Base-by-base conservation (phyloP, 352 stramenopile species). In the Phytophthora citrophthora region DNA sequence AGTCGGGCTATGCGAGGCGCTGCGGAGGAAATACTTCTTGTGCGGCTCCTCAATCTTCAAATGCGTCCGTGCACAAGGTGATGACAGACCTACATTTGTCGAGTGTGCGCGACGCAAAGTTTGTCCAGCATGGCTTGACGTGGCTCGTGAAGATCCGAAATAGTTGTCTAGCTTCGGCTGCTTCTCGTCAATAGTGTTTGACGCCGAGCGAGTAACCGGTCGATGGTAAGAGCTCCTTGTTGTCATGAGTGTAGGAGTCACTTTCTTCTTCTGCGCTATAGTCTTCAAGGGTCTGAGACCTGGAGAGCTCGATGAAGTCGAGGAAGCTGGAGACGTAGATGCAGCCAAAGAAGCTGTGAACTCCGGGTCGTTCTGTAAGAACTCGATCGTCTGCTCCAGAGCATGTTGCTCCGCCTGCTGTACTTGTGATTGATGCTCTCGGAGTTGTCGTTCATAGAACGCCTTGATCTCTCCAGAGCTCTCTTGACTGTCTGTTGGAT, bases 321-420 rank as follows among this genome's bases (percentile, higher is more conserved):
- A 65, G 6, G 70, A 77, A 4, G 40, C 20, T n/a, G 63, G 56
- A 54, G 54, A 45, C 23, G 51, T 52, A 16, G 64, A 61, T 18
- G 54, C 56, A 27, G 50, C 32, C 16, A 74, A 36, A 1, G 65
- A 74, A 12, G 73, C 73, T 12, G 68, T 64, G 38, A 79, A 83
- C 50, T 85, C 76, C 2, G 71, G 64, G 55, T 87, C 78, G 11
- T 79, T 73, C 50, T 83, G 67, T 29, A 88, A 32, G 38, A 86
- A 88, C 32, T 81, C 54, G 51, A 88, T 82, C 16, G 79, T 88
- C 53, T 88, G 70, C 45, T 80, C 61, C 27, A 88, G 44, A 6
- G 76, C 79, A 6, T 54, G 62, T 29, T 70, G 68, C 32, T 88
- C 74, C 20, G 50, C 65, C 15, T 79, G 53, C 2, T 74, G 31